These are phyloP conservation scores for Escallonia rubra DNA, from an alignment of 129 eudicot genomes.

Conservation along the genomic window DNA sequence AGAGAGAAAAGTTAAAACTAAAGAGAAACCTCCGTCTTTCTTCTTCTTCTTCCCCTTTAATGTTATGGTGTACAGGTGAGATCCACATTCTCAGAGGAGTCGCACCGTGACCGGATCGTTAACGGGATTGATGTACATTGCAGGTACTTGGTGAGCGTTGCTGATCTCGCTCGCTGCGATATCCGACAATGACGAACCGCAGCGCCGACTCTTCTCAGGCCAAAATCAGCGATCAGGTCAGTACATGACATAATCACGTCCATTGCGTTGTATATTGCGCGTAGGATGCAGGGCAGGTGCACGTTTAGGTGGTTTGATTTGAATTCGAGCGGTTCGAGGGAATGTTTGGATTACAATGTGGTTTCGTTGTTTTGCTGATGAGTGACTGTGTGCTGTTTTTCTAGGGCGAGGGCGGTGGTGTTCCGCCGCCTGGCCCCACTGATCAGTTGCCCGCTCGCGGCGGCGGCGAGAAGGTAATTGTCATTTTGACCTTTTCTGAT, in stretches of 20 bases:
- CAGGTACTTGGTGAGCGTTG: neutral
- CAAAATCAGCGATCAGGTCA: neutral
- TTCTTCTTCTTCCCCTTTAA: neutral
- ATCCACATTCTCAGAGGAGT: too few species aligned
- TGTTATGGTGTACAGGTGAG: too few species aligned
- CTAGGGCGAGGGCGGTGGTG: constrained; percentile 38
- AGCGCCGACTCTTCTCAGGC: constrained; percentile 20
- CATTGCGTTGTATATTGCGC: neutral
- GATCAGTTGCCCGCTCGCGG: constrained; percentile 30
- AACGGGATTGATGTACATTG: neutral
- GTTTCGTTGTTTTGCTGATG: neutral
- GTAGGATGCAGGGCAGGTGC: too few species aligned
- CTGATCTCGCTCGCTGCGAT: neutral
- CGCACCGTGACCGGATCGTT: too few species aligned
- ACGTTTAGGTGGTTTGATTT: too few species aligned
- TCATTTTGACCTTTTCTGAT: neutral
- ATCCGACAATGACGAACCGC: constrained; percentile 3
- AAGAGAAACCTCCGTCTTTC: neutral
- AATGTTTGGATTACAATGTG: neutral
- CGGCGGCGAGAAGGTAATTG: constrained; percentile 40
- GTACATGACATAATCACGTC: neutral
- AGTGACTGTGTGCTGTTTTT: constrained; percentile 1
- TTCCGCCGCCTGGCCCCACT: constrained; percentile 23
- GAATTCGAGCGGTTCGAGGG: neutral
- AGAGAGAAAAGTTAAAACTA: neutral